phyloP scores from a whole-genome alignment of 1,284 basidiomycete species.

The Cutaneotrichosporon mucoides region DNA sequence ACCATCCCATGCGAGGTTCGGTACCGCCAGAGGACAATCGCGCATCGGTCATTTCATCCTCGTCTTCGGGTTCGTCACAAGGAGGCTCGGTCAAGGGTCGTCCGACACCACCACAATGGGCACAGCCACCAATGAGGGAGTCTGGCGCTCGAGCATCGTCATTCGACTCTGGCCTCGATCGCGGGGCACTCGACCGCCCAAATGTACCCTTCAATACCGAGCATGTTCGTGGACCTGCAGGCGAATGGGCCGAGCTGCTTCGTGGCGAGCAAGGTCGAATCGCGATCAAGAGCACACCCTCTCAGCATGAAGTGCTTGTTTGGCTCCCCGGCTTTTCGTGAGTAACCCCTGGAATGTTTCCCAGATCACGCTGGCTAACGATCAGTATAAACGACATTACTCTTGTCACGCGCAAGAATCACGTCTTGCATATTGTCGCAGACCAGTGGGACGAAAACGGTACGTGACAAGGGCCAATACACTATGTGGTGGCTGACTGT shows the following conservation, averaged over 20 bases:
- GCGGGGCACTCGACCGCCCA: slow-evolving; percentile 13
- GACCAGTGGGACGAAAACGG: slow-evolving; percentile 73
- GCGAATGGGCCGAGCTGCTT: slow-evolving; percentile 39
- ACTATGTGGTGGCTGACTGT: no score
- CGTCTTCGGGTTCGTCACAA: slow-evolving; percentile 13
- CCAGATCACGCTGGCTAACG: slow-evolving; percentile 1
- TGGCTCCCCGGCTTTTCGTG: slow-evolving; percentile 68
- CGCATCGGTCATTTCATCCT: slow-evolving; percentile 16
- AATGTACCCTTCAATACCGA: no score
- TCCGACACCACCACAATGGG: slow-evolving; percentile 31
- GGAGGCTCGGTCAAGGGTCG: slow-evolving; percentile 9
- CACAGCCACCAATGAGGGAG: slow-evolving; percentile 30
- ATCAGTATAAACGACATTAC: slow-evolving; percentile 55
- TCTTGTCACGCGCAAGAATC: slow-evolving; percentile 63
- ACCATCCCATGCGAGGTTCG: no score
- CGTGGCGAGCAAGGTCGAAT: slow-evolving; percentile 51
- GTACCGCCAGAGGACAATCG: slow-evolving; percentile 4
- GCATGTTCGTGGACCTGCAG: slow-evolving; percentile 12
- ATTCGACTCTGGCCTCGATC: slow-evolving; percentile 27
- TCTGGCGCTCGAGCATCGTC: slow-evolving; percentile 25
- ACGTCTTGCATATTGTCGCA: slow-evolving; percentile 69
- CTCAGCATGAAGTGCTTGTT: slow-evolving; percentile 62
- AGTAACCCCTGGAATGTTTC: no score
- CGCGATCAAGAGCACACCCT: slow-evolving; percentile 61
- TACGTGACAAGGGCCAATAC: no score